Evolutionary conservation across 192 early-diverging fungal species (phyloP), one percentile per base, ranked within the genome.

Genomic region (Coemansia sp.): DNA sequence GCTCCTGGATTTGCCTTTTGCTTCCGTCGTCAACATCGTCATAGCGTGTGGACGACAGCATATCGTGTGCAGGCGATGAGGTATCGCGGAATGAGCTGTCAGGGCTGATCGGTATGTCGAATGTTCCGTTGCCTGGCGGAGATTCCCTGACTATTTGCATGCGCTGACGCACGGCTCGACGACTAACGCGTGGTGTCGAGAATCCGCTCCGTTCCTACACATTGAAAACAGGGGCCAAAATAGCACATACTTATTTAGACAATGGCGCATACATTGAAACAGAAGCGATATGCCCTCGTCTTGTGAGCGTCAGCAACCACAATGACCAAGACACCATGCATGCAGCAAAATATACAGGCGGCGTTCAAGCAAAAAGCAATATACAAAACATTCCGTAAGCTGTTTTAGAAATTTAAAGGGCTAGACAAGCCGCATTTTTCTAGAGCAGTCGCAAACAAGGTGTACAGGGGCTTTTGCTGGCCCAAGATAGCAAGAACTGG

Each of bases 111-210:
- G 64, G 74, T 34, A 66, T 44, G 17, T 62, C 68, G 48, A 60
- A 64, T 3, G 14, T 9, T 28, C 58, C 58, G 21, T 38, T 42
- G 5, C 47, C 28, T 3, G 64, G 69, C 25, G 64, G 50, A 12
- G 61, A 46, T 9, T 56, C 44, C 18, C 56, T 36, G 23, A 55
- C 44, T 3, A 63, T 25, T 20, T 55, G 53, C 31, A 72, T 47
- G 48, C 47, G 63, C 44, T 68, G 58, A 17, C 73, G 68, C 23
- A 71, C 23, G 14, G 59, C 62, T 54, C 44, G 58, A 50, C 78
- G 78, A 51, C 60, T 62, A 42, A 66, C 78, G 2, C 61, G 60
- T 0, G 78, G 78, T 18, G 78, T 81, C 38, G 73, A 64, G 46
- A 74, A 50, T 18, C 65, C 78, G 38, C 65, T 60, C 11, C 24